phyloP scores from a whole-genome alignment of 352 stramenopile species.

The Phytophthora sp. region DNA sequence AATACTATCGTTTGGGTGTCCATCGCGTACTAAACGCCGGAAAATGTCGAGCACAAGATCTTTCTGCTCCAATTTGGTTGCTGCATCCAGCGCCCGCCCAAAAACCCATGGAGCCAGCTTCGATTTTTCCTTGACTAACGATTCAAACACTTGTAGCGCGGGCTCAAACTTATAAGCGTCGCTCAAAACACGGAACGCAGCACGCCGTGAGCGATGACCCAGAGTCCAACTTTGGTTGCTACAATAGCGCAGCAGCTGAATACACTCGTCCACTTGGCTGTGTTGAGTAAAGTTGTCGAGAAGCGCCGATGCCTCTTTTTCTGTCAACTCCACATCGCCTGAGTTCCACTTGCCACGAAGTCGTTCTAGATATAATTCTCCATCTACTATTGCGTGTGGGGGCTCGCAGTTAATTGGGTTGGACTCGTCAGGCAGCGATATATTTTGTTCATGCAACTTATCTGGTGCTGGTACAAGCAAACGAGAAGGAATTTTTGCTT shows the following conservation, averaged over 20 bases:
- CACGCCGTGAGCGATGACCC: constrained; percentile 30
- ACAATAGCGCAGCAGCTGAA: constrained; percentile 58
- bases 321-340: neutral
- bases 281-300: neutral
- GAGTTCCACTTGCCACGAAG: neutral
- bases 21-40: neutral
- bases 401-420: too few species aligned
- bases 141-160: neutral
- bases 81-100: constrained; percentile 1
- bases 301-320: neutral
- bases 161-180: neutral
- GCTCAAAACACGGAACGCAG: neutral
- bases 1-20: neutral
- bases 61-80: neutral
- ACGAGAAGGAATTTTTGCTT: constrained; percentile 1
- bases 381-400: too few species aligned
- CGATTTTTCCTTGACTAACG: neutral
- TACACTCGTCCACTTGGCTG: constrained; percentile 36
- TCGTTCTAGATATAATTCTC: too few species aligned
- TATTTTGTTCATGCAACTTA: neutral
- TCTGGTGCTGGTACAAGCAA: neutral
- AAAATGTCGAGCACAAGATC: neutral
- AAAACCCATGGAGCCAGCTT: neutral
- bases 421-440: too few species aligned
- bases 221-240: constrained; percentile 49